A percentile compares a stretch with the other conserved stretches of the same genome.
phyloP scores from a whole-genome alignment of 108 stramenopile species.

The Skeletonema grethae region DNA sequence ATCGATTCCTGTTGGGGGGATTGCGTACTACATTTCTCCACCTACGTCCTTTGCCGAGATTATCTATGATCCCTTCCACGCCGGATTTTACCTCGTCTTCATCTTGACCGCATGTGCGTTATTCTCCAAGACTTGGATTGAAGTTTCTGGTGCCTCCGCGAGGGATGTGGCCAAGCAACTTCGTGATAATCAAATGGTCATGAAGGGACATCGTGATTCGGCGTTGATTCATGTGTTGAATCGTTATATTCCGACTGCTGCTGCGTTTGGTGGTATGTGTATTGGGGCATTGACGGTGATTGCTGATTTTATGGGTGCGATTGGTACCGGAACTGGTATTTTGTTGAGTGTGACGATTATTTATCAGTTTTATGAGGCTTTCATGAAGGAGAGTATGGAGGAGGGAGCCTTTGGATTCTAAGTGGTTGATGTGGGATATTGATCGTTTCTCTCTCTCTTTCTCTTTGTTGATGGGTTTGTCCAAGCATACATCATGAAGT shows the following conservation, averaged over 20 bases:
- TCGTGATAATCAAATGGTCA: constrained; percentile 98
- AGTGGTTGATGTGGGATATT: background rate
- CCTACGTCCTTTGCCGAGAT: constrained; percentile 92
- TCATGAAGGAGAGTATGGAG: constrained; percentile 78
- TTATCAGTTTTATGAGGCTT: constrained; percentile 96
- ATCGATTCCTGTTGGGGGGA: constrained; percentile 94
- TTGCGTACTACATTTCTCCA: constrained; percentile 99
- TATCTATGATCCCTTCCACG: constrained; percentile 98
- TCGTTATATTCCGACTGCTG: constrained; percentile 98
- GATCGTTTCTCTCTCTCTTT: background rate
- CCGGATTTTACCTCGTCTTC: constrained; percentile 97
- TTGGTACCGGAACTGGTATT: constrained; percentile 98
- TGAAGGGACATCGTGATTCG: constrained; percentile 98
- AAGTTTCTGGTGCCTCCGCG: constrained; percentile 95
- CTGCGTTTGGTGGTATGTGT: constrained; percentile 99
- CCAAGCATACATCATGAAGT: background rate
- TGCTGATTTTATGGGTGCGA: constrained; percentile 98
- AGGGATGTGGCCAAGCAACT: constrained; percentile 99
- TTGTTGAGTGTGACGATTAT: constrained; percentile 98
- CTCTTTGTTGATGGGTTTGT: no score
- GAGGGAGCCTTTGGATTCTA: constrained; percentile 53
- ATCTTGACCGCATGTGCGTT: constrained; percentile 97
- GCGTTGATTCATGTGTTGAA: constrained; percentile 96
- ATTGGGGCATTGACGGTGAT: constrained; percentile 97
- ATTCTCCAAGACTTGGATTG: constrained; percentile 99